Evolutionary conservation across 2,329 filamentous ascomycete genomes (phyloP).

Genomic region (Hypoxylon sp.): DNA sequence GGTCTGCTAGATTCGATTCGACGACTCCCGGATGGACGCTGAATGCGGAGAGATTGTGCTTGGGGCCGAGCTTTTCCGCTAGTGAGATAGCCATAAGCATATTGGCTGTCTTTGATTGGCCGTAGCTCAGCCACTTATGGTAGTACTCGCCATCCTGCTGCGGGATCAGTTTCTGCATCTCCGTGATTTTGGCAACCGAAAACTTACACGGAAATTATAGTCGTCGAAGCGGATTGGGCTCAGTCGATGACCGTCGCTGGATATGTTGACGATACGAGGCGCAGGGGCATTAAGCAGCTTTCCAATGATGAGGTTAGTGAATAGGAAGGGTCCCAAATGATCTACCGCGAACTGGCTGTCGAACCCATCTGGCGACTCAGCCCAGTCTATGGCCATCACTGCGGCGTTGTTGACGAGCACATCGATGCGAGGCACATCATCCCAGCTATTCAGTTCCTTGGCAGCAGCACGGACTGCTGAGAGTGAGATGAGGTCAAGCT

Average conservation of each 20-base stretch:
- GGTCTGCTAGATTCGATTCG: not conserved
- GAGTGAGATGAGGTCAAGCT: slow-evolving; percentile 30
- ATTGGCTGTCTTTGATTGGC: slow-evolving; percentile 51
- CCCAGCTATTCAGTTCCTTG: slow-evolving; percentile 46
- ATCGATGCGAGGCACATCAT: slow-evolving; percentile 39
- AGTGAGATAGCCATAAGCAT: slow-evolving; percentile 41
- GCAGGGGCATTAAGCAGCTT: slow-evolving; percentile 43
- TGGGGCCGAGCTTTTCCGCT: slow-evolving; percentile 32
- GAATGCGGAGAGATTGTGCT: slow-evolving; percentile 9
- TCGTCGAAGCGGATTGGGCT: slow-evolving; percentile 54
- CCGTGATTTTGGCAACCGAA: no score
- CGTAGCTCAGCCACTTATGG: slow-evolving; percentile 48
- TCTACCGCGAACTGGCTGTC: slow-evolving; percentile 52
- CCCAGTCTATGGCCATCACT: slow-evolving; percentile 49
- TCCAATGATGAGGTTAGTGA: slow-evolving; percentile 51
- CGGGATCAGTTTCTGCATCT: slow-evolving; percentile 1
- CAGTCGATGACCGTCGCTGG: slow-evolving; percentile 54
- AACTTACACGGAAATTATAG: slow-evolving; percentile 48
- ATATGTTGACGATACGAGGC: slow-evolving; percentile 53
- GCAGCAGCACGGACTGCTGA: slow-evolving; percentile 47
- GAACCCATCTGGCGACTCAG: slow-evolving; percentile 48
- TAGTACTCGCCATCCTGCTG: slow-evolving; percentile 37
- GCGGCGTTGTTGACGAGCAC: slow-evolving; percentile 40
- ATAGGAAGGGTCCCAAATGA: slow-evolving; percentile 52
- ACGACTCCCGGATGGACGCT: slow-evolving; percentile 5